Percentiles rank a stretch among this genome's conserved stretches.
These are phyloP conservation scores for Porcisia hertigi DNA, from an alignment of 208 protist genomes.

Conservation along the genomic window DNA sequence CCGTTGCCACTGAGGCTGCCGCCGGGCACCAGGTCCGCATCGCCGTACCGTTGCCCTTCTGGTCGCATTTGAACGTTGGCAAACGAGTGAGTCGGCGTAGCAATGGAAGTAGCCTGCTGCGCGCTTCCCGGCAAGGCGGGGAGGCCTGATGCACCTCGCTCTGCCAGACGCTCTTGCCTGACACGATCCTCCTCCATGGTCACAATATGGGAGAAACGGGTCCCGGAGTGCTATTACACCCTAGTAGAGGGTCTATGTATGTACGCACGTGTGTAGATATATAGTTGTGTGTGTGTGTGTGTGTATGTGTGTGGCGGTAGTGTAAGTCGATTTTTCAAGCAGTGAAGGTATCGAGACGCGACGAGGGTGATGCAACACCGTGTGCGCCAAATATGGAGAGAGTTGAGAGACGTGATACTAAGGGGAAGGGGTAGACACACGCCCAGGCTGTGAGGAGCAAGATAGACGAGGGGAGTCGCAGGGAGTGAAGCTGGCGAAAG, in stretches of 20 bases:
- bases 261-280: neutral
- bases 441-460: neutral
- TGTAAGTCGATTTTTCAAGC: neutral
- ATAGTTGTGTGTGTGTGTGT: neutral
- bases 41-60: slow-evolving; percentile 69
- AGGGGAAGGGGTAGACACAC: neutral
- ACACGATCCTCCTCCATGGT: slow-evolving; percentile 15
- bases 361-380: neutral
- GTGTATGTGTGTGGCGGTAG: neutral
- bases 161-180: neutral
- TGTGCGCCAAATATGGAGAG: neutral
- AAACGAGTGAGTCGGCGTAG: slow-evolving; percentile 31
- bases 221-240: neutral
- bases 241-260: neutral
- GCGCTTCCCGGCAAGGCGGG: slow-evolving; percentile 6
- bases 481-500: too few relatives aligned
- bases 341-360: neutral
- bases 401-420: slow-evolving; percentile 1
- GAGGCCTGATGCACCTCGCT: slow-evolving; percentile 6
- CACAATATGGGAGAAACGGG: neutral
- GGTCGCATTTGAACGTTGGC: slow-evolving; percentile 43
- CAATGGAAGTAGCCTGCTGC: slow-evolving; percentile 6
- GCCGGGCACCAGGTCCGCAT: slow-evolving; percentile 67
- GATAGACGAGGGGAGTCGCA: neutral
- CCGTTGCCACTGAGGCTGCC: slow-evolving; percentile 37